Base-by-base conservation (phyloP, 805 yeast species). In the Starmerella vitae region DNA sequence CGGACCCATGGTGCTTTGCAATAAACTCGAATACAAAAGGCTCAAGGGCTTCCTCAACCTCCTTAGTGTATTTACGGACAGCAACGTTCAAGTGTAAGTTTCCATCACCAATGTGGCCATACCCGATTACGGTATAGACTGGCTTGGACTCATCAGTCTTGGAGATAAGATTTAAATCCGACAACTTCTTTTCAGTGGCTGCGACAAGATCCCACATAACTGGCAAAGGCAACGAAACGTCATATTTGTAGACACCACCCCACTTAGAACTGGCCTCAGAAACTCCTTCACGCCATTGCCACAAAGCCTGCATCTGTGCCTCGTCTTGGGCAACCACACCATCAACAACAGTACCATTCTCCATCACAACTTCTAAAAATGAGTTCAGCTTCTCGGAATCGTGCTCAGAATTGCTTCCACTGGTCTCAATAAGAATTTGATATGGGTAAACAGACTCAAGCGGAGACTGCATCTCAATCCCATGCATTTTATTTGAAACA, bases 91-190 rank as follows among this genome's bases (percentile, higher is more conserved):
- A 71, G 60, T 91, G 98, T 53, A 91, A 66, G 62, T 91, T 91
- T 38, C 98, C 97, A 57, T 91, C 98, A 41, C 98, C 98, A 53
- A 91, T 72, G 56, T 91, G 98, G n/a, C 98, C 98, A 54, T 88
- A 91, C 0, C 98, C 98, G 48, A 88, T 76, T 9, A 93, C 93
- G 44, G 74, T 78, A 38, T 83, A 77, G 2, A 82, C 96, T 2
- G 96, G 94, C 57, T 68, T 70, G 10, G 52, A 33, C 7, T 46
- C 54, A 30, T 71, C 78, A 25, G 75, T 72, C 34, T 69, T 73
- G 38, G 79, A 82, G 18, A 76, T 62, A 39, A 88, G 61, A 2
- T 70, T 76, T 22, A 70, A 67, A 25, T 67, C 73, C 2, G 44
- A 53, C 46, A 91, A 65, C 51, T 71, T 71, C 33, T 60, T 73